Evolutionary conservation across 345 rosid species (phyloP).

Genomic region (Eucalyptus regnans): DNA sequence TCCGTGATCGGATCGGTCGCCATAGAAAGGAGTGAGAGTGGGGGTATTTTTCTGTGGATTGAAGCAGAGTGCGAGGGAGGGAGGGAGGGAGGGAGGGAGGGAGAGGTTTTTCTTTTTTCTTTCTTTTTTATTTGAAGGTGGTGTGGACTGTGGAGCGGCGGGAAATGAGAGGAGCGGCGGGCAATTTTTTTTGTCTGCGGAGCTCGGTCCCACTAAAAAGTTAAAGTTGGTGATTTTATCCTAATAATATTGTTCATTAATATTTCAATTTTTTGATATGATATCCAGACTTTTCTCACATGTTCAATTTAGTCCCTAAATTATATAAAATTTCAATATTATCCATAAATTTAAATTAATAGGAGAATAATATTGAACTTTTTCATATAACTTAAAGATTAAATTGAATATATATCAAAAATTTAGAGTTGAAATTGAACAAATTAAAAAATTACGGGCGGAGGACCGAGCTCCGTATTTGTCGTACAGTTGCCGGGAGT

Average conservation of each 20-base stretch:
- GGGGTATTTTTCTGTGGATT: not conserved
- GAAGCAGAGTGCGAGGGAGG: not conserved
- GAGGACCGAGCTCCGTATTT: slow-evolving; percentile 16
- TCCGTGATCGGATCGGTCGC: slow-evolving; percentile 13
- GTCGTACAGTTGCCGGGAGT: slow-evolving; percentile 53
- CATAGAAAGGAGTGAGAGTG: slow-evolving; percentile 17
- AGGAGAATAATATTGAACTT: accelerated
- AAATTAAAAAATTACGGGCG: no score
- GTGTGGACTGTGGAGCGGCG: slow-evolving; percentile 1
- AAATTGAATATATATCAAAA: no score
- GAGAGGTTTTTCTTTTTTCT: not conserved
- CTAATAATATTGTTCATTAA: accelerated
- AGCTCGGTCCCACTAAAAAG: not conserved
- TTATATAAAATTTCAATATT: no score
- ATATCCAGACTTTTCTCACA: accelerated
- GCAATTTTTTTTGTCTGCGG: not conserved
- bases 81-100: not conserved
- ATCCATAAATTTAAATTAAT: no score
- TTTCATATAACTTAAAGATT: no score
- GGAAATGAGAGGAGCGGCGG: slow-evolving; percentile 3
- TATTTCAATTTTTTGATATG: accelerated
- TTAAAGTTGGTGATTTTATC: not conserved
- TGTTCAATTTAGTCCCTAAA: accelerated
- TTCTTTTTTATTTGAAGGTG: not conserved
- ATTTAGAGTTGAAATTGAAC: no score